phyloP scores from a whole-genome alignment of 805 yeast species.

The Metschnikowia kofuensis region DNA sequence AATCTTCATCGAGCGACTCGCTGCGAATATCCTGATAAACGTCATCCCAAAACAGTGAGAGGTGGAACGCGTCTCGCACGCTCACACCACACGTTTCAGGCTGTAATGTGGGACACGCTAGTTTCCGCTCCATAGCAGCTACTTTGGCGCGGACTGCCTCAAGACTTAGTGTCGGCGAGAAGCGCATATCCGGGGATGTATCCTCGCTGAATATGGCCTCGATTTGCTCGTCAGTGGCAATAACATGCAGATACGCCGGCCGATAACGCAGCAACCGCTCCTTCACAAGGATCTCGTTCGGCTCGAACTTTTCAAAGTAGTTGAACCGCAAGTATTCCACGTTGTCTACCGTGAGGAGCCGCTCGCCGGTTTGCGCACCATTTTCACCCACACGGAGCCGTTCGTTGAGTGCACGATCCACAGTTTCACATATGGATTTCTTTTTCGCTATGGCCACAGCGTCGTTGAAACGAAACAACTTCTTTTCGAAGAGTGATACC shows the following conservation, averaged over 20 bases:
- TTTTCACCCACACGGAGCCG: background rate
- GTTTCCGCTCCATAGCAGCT: constrained; percentile 7
- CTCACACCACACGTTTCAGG: constrained; percentile 1
- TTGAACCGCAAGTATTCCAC: constrained; percentile 10
- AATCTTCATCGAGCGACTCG: constrained; percentile 2
- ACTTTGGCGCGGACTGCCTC: constrained; percentile 1
- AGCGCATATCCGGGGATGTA: background rate
- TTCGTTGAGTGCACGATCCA: constrained; percentile 2
- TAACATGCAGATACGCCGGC: constrained; percentile 6
- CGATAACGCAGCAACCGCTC: background rate
- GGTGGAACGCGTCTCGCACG: constrained; percentile 9
- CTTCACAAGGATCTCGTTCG: background rate
- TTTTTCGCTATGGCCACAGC: constrained; percentile 3
- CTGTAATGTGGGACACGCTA: background rate
- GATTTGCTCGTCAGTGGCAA: constrained; percentile 5
- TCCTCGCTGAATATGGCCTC: constrained; percentile 1
- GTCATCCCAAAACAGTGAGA: constrained; percentile 14
- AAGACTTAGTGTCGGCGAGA: background rate
- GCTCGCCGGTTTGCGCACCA: constrained; percentile 1
- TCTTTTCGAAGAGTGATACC: constrained; percentile 8
- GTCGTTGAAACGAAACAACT: constrained; percentile 5
- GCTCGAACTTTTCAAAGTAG: constrained; percentile 12
- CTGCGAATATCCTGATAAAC: constrained; percentile 15
- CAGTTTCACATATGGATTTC: background rate
- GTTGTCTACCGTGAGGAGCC: constrained; percentile 2